Evolutionary conservation across 352 stramenopile species (phyloP).

Genomic region (Phytophthora fragariae): DNA sequence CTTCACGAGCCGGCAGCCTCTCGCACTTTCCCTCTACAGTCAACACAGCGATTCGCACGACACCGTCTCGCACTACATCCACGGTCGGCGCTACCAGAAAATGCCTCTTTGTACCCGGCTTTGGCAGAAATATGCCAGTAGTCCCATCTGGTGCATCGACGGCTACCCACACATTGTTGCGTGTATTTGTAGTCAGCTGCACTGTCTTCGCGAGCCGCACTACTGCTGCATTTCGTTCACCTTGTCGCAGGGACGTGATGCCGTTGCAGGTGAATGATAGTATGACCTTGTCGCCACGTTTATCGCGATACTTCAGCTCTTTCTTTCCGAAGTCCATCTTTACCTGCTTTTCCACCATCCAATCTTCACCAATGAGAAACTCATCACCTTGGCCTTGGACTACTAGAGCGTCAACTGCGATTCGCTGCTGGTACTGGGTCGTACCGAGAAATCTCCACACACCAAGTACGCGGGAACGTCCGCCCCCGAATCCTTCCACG

Average conservation of each 20-base stretch:
- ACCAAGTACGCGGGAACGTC: background rate
- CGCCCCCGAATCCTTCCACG: slow-evolving; percentile 21
- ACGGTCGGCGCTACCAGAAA: slow-evolving; percentile 24
- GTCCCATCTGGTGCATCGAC: slow-evolving; percentile 24
- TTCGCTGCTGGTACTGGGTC: background rate
- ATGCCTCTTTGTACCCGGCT: background rate
- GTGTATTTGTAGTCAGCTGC: slow-evolving; percentile 21
- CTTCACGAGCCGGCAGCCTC: too few species aligned
- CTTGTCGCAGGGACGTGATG: background rate
- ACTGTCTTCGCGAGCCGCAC: slow-evolving; percentile 10
- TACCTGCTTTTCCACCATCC: slow-evolving; percentile 9
- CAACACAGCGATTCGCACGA: slow-evolving; percentile 8
- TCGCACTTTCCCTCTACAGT: slow-evolving; percentile 15
- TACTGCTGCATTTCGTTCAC: background rate
- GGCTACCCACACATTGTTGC: background rate
- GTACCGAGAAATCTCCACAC: slow-evolving; percentile 8
- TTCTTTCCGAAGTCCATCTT: slow-evolving; percentile 18
- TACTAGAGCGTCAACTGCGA: background rate
- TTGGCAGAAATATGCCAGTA: slow-evolving; percentile 11
- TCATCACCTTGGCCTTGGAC: slow-evolving; percentile 10
- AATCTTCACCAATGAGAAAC: slow-evolving; percentile 20
- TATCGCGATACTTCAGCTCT: too few species aligned
- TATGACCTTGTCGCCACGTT: background rate
- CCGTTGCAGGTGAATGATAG: slow-evolving; percentile 11
- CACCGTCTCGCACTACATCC: background rate